These are phyloP conservation scores for Helianthus tuberosus DNA, from an alignment of 129 eudicot genomes.

Conservation along the genomic window DNA sequence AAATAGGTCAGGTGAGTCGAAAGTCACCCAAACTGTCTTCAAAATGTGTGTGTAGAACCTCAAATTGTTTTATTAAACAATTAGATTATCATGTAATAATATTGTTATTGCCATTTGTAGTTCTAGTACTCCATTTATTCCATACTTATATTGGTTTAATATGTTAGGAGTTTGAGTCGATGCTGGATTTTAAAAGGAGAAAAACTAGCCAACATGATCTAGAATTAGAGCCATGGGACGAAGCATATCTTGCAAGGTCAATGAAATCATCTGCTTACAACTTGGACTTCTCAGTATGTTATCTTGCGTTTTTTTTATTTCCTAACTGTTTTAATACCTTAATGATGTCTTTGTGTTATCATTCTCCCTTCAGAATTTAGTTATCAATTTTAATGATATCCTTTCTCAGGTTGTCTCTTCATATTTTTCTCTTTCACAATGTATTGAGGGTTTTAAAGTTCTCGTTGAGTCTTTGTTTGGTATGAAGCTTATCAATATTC, in stretches of 20 bases:
- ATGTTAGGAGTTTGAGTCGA: conserved; percentile 68
- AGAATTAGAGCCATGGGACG: conserved; percentile 96
- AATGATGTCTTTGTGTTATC: conserved; percentile 12
- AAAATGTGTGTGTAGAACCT: neutral
- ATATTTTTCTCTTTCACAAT: conserved; percentile 75
- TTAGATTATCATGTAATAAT: neutral
- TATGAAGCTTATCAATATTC: conserved; percentile 53
- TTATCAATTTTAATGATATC: neutral
- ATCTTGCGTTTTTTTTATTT: conserved; percentile 8
- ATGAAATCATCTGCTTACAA: conserved; percentile 73
- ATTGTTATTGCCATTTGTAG: neutral
- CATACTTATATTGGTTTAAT: conserved; percentile 17
- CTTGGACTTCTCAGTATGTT: conserved; percentile 67
- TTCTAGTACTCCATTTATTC: conserved; percentile 2
- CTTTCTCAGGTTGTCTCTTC: conserved; percentile 69
- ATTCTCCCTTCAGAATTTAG: neutral
- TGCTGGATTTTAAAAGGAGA: conserved; percentile 61
- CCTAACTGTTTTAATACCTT: neutral
- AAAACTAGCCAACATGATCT: conserved; percentile 43
- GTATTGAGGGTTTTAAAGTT: conserved; percentile 87
- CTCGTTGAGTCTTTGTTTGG: conserved; percentile 81
- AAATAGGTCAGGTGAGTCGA: neutral
- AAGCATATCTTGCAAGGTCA: conserved; percentile 68
- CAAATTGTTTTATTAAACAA: neutral
- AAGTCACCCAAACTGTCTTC: neutral